Base-by-base conservation (phyloP, 2,329 filamentous ascomycete species). In the Scopulariopsis brevicaulis region DNA sequence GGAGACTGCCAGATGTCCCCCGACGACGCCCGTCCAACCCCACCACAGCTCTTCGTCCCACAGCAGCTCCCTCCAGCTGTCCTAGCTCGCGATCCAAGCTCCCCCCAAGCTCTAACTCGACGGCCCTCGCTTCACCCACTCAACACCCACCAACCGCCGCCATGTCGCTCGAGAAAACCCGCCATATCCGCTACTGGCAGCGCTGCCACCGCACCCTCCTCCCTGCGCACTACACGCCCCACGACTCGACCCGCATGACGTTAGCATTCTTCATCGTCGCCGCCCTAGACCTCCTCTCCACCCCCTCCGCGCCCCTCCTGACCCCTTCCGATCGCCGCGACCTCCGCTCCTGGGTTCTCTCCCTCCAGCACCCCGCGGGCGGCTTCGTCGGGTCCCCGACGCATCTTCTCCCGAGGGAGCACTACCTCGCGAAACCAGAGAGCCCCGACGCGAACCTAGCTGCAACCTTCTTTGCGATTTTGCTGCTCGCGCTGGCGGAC, bases 101-200 rank as follows among this genome's bases (percentile, higher is more conserved):
- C 8, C 54, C 43, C 37, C 8, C 37, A 4, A 40, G 4, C 37
- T 40, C 34, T 18, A 18, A 40, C 3, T 12, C 37, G 12, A 40
- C 12, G 12, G 4, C 37, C 14, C 34, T 35, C 34, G 12, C 34
- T 35, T n/a, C 53, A 8, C 53, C 40, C 54, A 25, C 35, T 37
- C 22, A 46, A 43, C 11, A 15, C 37, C 34, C 40, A 50, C 68
- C 65, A 63, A 57, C 61, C 3, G 58, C 63, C 24, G 58, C 62
- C 14, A 55, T 61, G 3, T 64, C 68, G 25, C 72, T 88, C 61
- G 75, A 87, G 67, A 82, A 78, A 59, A 76, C 81, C 54, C 81
- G 79, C 59, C 94, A 99, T 70, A 77, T 94, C 68, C 90, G 87
- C 68, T 99, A 96, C 80, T 99, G 92, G 86, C 83, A 91, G 63